A percentile compares a stretch with the other conserved stretches of the same genome.
These are phyloP conservation scores for Alopecurus myosuroides DNA, from an alignment of 176 grass and related monocot genomes.

Conservation along the genomic window DNA sequence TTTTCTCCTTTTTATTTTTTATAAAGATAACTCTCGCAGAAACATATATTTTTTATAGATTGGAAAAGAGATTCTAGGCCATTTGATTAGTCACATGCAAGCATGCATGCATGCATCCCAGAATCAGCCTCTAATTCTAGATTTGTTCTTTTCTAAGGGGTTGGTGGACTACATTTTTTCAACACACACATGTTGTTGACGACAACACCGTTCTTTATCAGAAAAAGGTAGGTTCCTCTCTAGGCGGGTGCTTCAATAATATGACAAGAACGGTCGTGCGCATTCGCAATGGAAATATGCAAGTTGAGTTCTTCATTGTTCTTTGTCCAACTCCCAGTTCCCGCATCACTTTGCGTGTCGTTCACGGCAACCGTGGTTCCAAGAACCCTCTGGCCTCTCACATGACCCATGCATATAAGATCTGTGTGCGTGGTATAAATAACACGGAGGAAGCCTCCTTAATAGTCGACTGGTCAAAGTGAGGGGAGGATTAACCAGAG, in stretches of 20 bases:
- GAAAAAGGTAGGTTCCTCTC: neutral
- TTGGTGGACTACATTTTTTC: slow-evolving; percentile 8
- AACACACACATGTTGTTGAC: neutral
- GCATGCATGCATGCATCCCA: neutral
- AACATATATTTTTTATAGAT: too few species aligned
- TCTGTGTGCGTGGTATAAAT: slow-evolving; percentile 15
- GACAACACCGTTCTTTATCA: neutral
- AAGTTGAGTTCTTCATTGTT: neutral
- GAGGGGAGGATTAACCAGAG: slow-evolving; percentile 6
- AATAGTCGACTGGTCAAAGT: slow-evolving; percentile 37
- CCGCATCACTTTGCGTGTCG: slow-evolving; percentile 41
- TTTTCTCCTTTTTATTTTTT: too few species aligned
- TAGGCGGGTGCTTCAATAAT: neutral
- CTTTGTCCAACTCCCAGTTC: neutral
- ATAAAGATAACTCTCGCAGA: too few species aligned
- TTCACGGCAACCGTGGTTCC: slow-evolving; percentile 38
- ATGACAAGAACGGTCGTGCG: slow-evolving; percentile 12
- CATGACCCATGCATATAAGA: neutral
- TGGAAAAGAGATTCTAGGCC: neutral
- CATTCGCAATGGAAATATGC: neutral
- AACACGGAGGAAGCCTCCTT: slow-evolving; percentile 18
- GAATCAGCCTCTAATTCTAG: neutral
- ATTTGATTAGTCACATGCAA: neutral
- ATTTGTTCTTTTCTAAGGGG: neutral
- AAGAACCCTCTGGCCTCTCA: neutral